Conservation (phyloP, 1,284 basidiomycete species). For the Singerocomus inundabilis region DNA sequence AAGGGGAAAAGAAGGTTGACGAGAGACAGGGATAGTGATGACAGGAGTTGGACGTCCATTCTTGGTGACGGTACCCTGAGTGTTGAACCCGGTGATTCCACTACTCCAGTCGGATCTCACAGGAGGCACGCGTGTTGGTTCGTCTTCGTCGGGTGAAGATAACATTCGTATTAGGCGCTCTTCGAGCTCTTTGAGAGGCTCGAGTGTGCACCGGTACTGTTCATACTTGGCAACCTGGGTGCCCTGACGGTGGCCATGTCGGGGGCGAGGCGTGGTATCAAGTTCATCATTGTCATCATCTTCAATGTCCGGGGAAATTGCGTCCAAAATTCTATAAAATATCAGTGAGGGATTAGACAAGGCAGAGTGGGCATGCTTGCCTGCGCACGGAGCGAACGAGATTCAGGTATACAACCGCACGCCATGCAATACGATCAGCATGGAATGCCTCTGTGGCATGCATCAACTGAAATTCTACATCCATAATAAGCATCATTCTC, state of each 20-base stretch:
- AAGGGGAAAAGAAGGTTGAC: conserved; percentile 30
- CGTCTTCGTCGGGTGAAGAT: conserved; percentile 56
- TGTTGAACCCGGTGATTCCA: conserved; percentile 16
- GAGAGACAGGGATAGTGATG: conserved; percentile 46
- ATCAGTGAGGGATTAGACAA: conserved; percentile 3
- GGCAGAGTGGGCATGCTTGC: conserved; percentile 36
- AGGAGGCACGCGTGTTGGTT: conserved; percentile 47
- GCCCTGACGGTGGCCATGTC: conserved; percentile 43
- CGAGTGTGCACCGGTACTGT: conserved; percentile 54
- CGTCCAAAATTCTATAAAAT: conserved; percentile 63
- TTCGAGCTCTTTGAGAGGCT: conserved; percentile 66
- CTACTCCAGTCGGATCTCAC: conserved; percentile 35
- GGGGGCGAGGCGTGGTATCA: conserved; percentile 47
- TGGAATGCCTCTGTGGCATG: conserved; percentile 72
- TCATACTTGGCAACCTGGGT: conserved; percentile 59
- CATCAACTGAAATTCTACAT: conserved; percentile 74
- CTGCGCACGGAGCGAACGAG: conserved; percentile 75
- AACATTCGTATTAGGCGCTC: conserved; percentile 62
- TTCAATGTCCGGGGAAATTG: conserved; percentile 64
- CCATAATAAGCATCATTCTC: conserved; percentile 13
- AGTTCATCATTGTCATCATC: conserved; percentile 49
- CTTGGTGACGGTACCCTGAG: conserved; percentile 14
- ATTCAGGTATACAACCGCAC: conserved; percentile 81
- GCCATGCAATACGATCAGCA: conserved; percentile 77
- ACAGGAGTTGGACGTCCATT: conserved; percentile 48